These are phyloP conservation scores for Aspergillus viridinutans DNA, from an alignment of 2,329 filamentous ascomycete species.

Conservation along the genomic window DNA sequence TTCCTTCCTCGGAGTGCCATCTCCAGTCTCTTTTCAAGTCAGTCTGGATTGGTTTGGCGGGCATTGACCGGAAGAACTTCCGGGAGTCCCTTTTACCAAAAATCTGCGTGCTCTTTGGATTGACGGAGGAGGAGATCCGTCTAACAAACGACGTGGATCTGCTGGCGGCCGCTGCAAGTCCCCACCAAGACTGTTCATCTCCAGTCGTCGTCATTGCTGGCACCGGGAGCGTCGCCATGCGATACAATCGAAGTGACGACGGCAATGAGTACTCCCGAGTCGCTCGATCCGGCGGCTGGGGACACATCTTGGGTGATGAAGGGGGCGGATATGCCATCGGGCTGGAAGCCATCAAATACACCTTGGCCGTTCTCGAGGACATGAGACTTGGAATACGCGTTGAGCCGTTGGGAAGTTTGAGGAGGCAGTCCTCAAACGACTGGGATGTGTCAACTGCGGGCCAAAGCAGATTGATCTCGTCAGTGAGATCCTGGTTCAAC, in stretches of 20 bases:
- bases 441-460: conserved; percentile 3
- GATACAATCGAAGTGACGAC: conserved; percentile 23
- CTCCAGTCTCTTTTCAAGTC: conserved; percentile 20
- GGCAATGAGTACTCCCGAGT: conserved; percentile 19
- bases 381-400: conserved; percentile 12
- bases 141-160: conserved; percentile 42
- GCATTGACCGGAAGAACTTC: conserved; percentile 36
- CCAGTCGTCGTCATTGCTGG: conserved; percentile 41
- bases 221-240: conserved; percentile 43
- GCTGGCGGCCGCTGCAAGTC: conserved; percentile 24
- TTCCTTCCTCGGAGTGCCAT: not conserved
- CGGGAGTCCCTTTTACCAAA: conserved; percentile 21
- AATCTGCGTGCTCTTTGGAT: conserved; percentile 25
- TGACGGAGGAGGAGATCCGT: conserved; percentile 19
- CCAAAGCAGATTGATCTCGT: conserved; percentile 12
- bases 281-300: conserved; percentile 43
- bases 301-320: conserved; percentile 43
- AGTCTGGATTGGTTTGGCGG: conserved; percentile 41
- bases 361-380: conserved; percentile 30
- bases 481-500: conserved; percentile 12
- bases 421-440: conserved; percentile 9
- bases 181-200: conserved; percentile 11
- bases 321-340: conserved; percentile 43
- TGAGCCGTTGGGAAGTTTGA: conserved; percentile 4
- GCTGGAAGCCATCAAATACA: conserved; percentile 29